Evolutionary conservation across 208 protist species (phyloP).

Genomic region (Trypanosoma caninum): DNA sequence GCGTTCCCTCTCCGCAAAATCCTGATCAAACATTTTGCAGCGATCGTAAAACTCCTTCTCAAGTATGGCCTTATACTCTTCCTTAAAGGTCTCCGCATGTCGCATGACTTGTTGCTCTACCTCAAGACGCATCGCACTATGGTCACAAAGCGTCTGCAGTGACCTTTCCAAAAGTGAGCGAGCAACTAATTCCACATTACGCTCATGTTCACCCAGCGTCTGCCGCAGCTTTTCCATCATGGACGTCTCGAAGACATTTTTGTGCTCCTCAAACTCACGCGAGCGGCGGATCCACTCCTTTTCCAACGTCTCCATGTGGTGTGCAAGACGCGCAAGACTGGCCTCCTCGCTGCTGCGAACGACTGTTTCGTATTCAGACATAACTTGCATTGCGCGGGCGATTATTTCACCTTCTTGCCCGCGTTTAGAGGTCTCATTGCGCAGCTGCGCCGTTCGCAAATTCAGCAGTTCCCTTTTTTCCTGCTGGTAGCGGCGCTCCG

Average conservation of each 20-base stretch:
- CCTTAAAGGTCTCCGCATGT: conserved; percentile 31
- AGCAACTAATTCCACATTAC: conserved; percentile 31
- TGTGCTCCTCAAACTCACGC: conserved; percentile 34
- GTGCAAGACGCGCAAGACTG: conserved; percentile 25
- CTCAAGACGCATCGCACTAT: conserved; percentile 19
- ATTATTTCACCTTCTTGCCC: conserved; percentile 34
- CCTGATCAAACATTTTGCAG: conserved; percentile 30
- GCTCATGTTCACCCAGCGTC: conserved; percentile 21
- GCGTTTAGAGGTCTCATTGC: conserved; percentile 22
- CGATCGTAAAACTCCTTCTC: conserved; percentile 34
- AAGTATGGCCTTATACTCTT: conserved; percentile 31
- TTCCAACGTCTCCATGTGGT: conserved; percentile 39
- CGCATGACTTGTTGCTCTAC: conserved; percentile 29
- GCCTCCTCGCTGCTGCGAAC: conserved; percentile 28
- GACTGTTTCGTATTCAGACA: conserved; percentile 34
- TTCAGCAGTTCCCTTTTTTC: conserved; percentile 32
- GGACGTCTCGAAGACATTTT: conserved; percentile 24
- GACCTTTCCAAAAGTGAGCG: conserved; percentile 35
- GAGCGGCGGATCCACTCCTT: conserved; percentile 27
- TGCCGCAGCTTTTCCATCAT: conserved; percentile 25
- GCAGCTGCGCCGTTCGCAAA: conserved; percentile 24
- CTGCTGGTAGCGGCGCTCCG: conserved; percentile 32
- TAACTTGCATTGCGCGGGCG: conserved; percentile 29
- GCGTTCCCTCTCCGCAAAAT: conserved; percentile 26
- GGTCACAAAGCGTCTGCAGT: conserved; percentile 15